Evolutionary conservation across 2,329 filamentous ascomycete species (phyloP).

Genomic region (Pseudovirgaria hyperparasitica): DNA sequence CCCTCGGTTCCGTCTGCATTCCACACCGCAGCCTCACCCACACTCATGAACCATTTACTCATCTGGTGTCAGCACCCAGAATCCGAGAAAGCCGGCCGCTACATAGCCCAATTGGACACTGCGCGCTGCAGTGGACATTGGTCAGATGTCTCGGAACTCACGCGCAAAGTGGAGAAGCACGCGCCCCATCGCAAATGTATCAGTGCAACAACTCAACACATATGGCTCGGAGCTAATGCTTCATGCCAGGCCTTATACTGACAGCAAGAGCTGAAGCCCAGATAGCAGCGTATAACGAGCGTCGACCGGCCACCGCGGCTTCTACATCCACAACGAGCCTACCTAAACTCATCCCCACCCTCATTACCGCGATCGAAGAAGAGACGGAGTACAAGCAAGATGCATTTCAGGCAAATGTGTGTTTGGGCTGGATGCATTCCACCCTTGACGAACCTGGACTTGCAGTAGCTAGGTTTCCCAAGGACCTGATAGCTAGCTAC

Average conservation of each 20-base stretch:
- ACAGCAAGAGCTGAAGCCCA: conserved; percentile 34
- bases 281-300: conserved; percentile 28
- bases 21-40: too few relatives aligned
- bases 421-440: conserved; percentile 78
- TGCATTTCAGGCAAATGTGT: conserved; percentile 65
- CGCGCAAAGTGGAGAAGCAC: conserved; percentile 91
- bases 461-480: conserved; percentile 50
- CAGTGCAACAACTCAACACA: conserved; percentile 16
- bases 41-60: too few relatives aligned
- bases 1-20: too few relatives aligned
- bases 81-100: conserved; percentile 66
- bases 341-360: conserved; percentile 25
- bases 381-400: conserved; percentile 37
- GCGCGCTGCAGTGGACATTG: conserved; percentile 82
- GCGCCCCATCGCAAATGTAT: conserved; percentile 74
- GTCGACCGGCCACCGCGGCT: conserved; percentile 28
- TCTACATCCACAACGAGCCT: conserved; percentile 22
- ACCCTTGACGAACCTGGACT: conserved; percentile 54
- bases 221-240: conserved; percentile 8
- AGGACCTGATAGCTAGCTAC: conserved; percentile 35
- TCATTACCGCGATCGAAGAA: conserved; percentile 27
- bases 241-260: conserved; percentile 29
- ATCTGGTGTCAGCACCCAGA: too few relatives aligned
- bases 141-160: conserved; percentile 74
- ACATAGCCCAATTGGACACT: conserved; percentile 70